Evolutionary conservation across 805 yeast species (phyloP).

Genomic region (Teunomyces stri): DNA sequence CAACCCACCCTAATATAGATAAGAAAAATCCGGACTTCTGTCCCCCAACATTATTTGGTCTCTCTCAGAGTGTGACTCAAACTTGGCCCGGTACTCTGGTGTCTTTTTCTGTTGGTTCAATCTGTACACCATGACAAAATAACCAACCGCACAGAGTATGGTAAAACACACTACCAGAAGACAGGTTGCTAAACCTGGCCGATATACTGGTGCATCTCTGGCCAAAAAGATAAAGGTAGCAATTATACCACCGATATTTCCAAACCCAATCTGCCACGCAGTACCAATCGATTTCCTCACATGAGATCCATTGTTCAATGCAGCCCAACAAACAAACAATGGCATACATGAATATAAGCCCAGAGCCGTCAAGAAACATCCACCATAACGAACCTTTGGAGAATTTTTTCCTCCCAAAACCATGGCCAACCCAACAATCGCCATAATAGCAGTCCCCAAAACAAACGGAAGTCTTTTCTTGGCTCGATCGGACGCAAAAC

Average conservation of each 20-base stretch:
- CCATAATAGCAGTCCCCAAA: constrained; percentile 34
- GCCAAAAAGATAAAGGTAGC: constrained; percentile 56
- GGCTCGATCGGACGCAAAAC: constrained; percentile 49
- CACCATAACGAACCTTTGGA: constrained; percentile 52
- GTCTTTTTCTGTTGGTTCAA: constrained; percentile 21
- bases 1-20: constrained; percentile 23
- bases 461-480: constrained; percentile 47
- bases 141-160: constrained; percentile 31
- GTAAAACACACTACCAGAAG: constrained; percentile 49
- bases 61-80: constrained; percentile 23
- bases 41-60: constrained; percentile 37
- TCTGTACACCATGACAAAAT: constrained; percentile 27
- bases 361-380: constrained; percentile 56
- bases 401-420: constrained; percentile 44
- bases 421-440: constrained; percentile 56
- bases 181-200: constrained; percentile 51
- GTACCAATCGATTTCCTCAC: constrained; percentile 56
- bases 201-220: constrained; percentile 57
- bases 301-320: constrained; percentile 63
- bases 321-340: constrained; percentile 63
- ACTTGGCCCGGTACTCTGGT: constrained; percentile 24
- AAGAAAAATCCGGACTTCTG: constrained; percentile 34
- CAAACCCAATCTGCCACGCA: constrained; percentile 66
- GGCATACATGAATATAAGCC: constrained; percentile 71
- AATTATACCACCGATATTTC: constrained; percentile 71